Evolutionary conservation across 2,329 filamentous ascomycete species (phyloP).

Genomic region (Fusarium annulatum): DNA sequence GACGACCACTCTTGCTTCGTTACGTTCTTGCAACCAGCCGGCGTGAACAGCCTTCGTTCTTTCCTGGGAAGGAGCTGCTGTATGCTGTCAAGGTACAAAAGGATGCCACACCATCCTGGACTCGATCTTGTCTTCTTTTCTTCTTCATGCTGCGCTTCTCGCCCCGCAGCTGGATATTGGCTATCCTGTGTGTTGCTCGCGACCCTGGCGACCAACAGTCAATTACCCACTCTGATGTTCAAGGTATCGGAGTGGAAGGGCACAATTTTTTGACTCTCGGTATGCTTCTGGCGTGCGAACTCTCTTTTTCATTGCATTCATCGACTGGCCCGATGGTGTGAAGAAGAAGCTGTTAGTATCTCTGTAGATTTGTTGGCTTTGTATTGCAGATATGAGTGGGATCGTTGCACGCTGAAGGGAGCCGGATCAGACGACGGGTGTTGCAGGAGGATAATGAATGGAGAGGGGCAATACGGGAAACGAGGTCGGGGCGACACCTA

Average conservation of each 20-base stretch:
- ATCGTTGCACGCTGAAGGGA: not conserved
- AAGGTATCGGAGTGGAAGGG: not conserved
- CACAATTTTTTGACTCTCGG: not conserved
- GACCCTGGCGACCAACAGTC: not conserved
- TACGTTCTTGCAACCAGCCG: too few species aligned
- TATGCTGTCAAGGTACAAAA: not conserved
- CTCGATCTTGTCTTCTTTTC: not conserved
- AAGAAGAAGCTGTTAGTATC: not conserved
- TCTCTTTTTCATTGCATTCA: constrained; percentile 10
- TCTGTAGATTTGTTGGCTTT: not conserved
- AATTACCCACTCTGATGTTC: not conserved
- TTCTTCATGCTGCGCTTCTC: not conserved
- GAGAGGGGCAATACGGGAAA: not conserved
- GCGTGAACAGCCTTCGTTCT: not conserved
- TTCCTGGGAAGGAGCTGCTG: not conserved
- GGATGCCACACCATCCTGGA: not conserved
- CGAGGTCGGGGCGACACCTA: not conserved
- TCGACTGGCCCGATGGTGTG: not conserved
- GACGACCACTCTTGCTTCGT: not conserved
- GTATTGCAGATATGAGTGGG: not conserved
- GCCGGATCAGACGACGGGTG: not conserved
- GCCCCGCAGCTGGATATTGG: not conserved
- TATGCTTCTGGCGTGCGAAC: not conserved
- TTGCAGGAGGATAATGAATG: not conserved
- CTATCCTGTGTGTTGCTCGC: not conserved